A percentile compares a stretch with the other conserved stretches of the same genome.
Conservation (phyloP, 192 early-diverging fungal species). For the Kickxella alabastrina region DNA sequence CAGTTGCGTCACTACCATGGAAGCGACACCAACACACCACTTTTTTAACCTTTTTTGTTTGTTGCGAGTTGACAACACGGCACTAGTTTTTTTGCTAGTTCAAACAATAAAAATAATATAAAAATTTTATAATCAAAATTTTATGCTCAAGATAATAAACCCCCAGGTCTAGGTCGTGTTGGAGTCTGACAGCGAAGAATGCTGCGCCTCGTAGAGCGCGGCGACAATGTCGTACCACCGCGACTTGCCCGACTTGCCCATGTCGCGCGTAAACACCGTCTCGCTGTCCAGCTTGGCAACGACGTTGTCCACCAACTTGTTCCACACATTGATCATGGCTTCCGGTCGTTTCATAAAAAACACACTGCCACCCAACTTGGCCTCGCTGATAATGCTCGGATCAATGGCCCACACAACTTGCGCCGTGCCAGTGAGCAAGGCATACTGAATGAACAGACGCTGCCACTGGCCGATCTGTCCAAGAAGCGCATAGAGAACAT, state of each 20-base stretch:
- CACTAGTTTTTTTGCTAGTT: too few species aligned
- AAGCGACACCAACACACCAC: conserved; percentile 13
- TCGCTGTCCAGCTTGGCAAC: conserved; percentile 17
- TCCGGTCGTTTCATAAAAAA: background rate
- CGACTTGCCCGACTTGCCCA: conserved; percentile 48
- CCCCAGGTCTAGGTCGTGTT: too few species aligned
- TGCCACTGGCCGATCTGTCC: conserved; percentile 4
- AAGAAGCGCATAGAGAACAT: conserved; percentile 18
- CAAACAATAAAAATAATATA: too few species aligned
- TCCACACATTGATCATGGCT: conserved; percentile 15
- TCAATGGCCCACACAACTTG: conserved; percentile 10
- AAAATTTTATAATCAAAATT: too few species aligned
- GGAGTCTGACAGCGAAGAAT: too few species aligned
- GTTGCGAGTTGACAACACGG: too few species aligned
- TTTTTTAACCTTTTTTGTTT: conserved; percentile 8
- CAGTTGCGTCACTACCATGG: conserved; percentile 46
- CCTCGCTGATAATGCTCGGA: background rate
- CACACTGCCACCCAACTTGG: background rate
- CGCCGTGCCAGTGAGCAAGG: conserved; percentile 20
- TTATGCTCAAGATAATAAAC: too few species aligned
- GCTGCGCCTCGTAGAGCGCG: conserved; percentile 10
- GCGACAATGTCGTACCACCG: conserved; percentile 35
- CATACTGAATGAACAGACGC: conserved; percentile 20
- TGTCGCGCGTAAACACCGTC: conserved; percentile 44
- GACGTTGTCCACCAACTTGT: conserved; percentile 10